Evolutionary conservation across 2,329 filamentous ascomycete genomes (phyloP), one percentile per base, ranked within the genome.

Genomic region (Blastomyces silverae): DNA sequence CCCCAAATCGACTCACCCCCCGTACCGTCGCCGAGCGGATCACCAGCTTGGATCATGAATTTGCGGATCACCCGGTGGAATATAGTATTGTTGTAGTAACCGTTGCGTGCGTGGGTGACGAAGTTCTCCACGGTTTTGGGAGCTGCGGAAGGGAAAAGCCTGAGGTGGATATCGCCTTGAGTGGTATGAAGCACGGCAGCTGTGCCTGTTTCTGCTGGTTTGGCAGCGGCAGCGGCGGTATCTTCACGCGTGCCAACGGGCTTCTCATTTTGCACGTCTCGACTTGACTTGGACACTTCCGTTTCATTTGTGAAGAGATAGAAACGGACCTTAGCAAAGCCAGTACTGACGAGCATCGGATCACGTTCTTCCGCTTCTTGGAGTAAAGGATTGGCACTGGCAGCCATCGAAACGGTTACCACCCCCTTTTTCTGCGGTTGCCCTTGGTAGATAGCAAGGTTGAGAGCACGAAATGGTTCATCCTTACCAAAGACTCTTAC

Each of bases 111-210:
- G 72, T 97, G 94, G 0, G 91, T 95, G 64, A 95, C 90, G 75
- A 99, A 99, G 77, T 99, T 99, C 78, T 99, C 94, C 3, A 99
- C 93, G 0, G 95, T 87, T 75, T 93, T 95, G 42, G 95, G 94
- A 11, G 94, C 93, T 2, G 91, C 91, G 67, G 94, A 90, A 0
- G 94, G 93, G 81, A 94, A 99, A 17, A 99, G 83, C 3, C 93
- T 90, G 67, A 99, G 86, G 69, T 94, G 89, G 67, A 99, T 96
- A 77, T 99, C 94, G 71, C 94, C 94, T 73, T 91, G 89, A 0
- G 88, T 95, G 1, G 94, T 99, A 79, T 99, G 95, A 3, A 99
- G 83, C 63, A 93, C 84, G 0, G 93, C 95, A 0, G 87, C 86
- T 1, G 85, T 90, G 52, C 91, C 92, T 5, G 86, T 88, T 72